phyloP scores from a whole-genome alignment of 2,329 filamentous ascomycete genomes.

The Cladosporium sp. region DNA sequence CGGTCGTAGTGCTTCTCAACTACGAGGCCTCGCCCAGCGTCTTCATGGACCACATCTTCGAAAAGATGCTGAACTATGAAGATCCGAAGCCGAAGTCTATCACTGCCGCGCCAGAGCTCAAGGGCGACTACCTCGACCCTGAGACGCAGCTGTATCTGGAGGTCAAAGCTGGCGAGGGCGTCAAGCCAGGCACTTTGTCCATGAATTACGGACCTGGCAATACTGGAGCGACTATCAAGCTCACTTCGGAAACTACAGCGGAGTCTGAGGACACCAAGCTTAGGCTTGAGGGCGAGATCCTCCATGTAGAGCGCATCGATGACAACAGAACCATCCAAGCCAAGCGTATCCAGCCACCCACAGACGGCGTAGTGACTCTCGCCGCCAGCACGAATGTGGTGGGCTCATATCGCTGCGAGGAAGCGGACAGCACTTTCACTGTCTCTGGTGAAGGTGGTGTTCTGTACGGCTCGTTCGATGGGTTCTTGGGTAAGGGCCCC shows the following conservation, averaged over 20 bases:
- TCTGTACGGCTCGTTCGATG: slow-evolving; percentile 42
- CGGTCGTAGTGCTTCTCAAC: slow-evolving; percentile 41
- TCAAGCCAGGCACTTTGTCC: slow-evolving; percentile 24
- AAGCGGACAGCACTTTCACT: slow-evolving; percentile 37
- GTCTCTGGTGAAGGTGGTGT: slow-evolving; percentile 33
- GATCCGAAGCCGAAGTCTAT: slow-evolving; percentile 16
- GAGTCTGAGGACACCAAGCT: slow-evolving; percentile 25
- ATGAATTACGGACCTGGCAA: slow-evolving; percentile 30
- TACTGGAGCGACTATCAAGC: slow-evolving; percentile 18
- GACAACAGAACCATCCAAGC: slow-evolving; percentile 18
- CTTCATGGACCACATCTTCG: slow-evolving; percentile 31
- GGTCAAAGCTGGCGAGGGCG: slow-evolving; percentile 15
- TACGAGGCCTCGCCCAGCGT: slow-evolving; percentile 31
- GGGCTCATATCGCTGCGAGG: slow-evolving; percentile 35
- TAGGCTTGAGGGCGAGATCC: slow-evolving; percentile 28
- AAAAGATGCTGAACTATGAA: slow-evolving; percentile 26
- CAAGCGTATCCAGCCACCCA: neutral
- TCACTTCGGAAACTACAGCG: slow-evolving; percentile 18
- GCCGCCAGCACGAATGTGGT: slow-evolving; percentile 10
- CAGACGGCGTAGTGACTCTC: neutral
- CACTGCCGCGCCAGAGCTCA: slow-evolving; percentile 25
- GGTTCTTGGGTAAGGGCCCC: slow-evolving; percentile 39
- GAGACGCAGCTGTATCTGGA: slow-evolving; percentile 33
- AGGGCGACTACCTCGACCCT: slow-evolving; percentile 37
- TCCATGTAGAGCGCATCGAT: slow-evolving; percentile 17